Evolutionary conservation across 495 filamentous ascomycete species (phyloP), one percentile per base, ranked within the genome.

Genomic region (Hypoxylon fragiforme): DNA sequence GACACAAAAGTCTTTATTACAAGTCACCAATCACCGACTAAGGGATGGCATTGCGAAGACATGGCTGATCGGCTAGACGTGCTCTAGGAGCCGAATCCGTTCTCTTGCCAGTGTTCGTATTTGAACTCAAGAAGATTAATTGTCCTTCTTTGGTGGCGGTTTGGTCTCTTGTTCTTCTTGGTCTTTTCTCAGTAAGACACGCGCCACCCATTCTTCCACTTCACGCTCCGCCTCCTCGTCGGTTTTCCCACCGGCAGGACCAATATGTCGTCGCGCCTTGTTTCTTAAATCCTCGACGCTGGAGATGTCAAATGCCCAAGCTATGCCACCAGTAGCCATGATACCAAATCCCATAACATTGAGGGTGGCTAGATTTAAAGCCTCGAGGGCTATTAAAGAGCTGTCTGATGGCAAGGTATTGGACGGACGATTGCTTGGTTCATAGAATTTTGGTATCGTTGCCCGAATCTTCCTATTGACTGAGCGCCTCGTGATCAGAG

Each of bases 291-390:
- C 90, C 26, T 87, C 85, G 36, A 92, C 18, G 7, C 71, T 75
- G 46, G 85, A 84, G 34, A 95, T 78, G 68, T 94, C 84, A 35
- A 92, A 77, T 0, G 81, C 83, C 77, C 81, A 94, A 20, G 86
- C 63, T 21, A 80, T 54, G 0, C 83, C 90, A 3, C 91, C 91
- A 6, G 73, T 73, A 11, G 70, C 63, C 81, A 89, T 83, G 69
- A 94, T 84, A 8, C 74, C 78, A 32, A 90, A 80, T 48, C 82
- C 85, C 18, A 85, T 18, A 3, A 90, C 85, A 59, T 94, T 92
- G 49, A 95, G 73, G 0, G 90, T 94, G 0, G 91, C 91, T n/a
- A 95, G 68, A 42, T 82, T 85, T 8, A 96, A 73, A 3, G 91
- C 91, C 67, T 92, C 85, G 35, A 90, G 65, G 0, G 91, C 91